These are phyloP conservation scores for Manihot esculenta DNA, from an alignment of 441 rosid genomes.

Conservation along the genomic window DNA sequence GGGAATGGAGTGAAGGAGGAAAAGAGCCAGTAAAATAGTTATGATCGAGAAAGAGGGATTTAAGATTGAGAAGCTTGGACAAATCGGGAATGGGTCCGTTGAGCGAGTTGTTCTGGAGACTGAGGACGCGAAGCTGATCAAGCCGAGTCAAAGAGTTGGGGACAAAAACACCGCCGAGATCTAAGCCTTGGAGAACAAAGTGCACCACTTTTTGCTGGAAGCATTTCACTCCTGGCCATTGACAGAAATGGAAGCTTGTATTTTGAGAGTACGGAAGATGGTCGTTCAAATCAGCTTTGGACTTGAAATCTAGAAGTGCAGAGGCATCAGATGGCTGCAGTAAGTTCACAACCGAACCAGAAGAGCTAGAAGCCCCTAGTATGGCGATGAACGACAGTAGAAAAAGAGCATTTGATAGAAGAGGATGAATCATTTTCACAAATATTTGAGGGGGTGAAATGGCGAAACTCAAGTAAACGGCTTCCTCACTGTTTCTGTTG, in stretches of 20 bases:
- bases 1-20: constrained; percentile 53
- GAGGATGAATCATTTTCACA: constrained; percentile 21
- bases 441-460: too few species aligned
- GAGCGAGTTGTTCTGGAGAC: constrained; percentile 77
- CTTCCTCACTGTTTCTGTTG: not conserved
- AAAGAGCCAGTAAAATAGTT: constrained; percentile 69
- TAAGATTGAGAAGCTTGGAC: constrained; percentile 63
- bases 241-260: constrained; percentile 48
- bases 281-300: constrained; percentile 61
- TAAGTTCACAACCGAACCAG: constrained; percentile 22
- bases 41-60: constrained; percentile 61
- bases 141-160: constrained; percentile 62
- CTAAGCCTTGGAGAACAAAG: constrained; percentile 49
- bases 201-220: constrained; percentile 56
- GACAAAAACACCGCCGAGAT: constrained; percentile 64
- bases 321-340: constrained; percentile 47
- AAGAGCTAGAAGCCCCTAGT: not conserved
- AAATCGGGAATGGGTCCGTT: constrained; percentile 76
- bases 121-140: constrained; percentile 81
- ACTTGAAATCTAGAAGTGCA: constrained; percentile 68
- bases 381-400: constrained; percentile 12
- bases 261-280: constrained; percentile 45
- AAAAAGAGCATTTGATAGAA: constrained; percentile 25
- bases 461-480: too few species aligned
- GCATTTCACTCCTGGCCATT: constrained; percentile 80